Base-by-base conservation (phyloP, 2,329 filamentous ascomycete genomes). In the Myriosclerotinia curreyana region DNA sequence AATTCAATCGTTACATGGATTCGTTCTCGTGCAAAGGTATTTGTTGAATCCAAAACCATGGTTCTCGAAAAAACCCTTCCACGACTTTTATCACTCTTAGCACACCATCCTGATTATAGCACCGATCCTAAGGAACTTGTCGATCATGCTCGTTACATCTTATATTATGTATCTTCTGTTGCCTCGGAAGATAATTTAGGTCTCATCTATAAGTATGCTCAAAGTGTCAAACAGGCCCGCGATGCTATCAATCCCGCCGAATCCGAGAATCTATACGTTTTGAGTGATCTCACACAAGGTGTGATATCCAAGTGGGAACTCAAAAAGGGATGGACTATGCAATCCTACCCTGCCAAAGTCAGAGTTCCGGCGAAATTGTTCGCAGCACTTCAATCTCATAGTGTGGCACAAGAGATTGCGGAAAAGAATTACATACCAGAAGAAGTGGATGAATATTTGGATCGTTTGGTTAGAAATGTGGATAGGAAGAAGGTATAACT, bases 51-150 rank as follows among this genome's bases (percentile, higher is more conserved):
- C 67, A 85, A 82, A 70, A 82, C 85, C 62, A 85, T 82, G 12
- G 82, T 89, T 9, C 85, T 99, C 79, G 94, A 98, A 76, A 84
- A 87, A 28, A 83, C 89, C 15, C 90, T 98, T 74, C 86, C 90
- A 34, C 86, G 95, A 11, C 83, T 98, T 42, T 81, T 99, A 60
- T 95, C 92, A 56, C 79, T 99, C 51, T 82, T 99, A 51, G 93
- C 94, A 6, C 94, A 98, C 74, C 95, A 99, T 75, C 93, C 93
- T 1, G 95, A 99, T 75, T 97, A 94, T 70, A 86, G 84, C 66
- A 75, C 81, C 1, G 82, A 85, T 7, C 77, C 86, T 2, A 82
- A 86, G 17, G 88, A 92, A 55, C 78, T 97, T 56, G 81, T 87
- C 52, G 91, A 96, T 73, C 93, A 96, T 75, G 87, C 91, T 7